Percentiles rank a stretch among this genome's conserved stretches.
Conservation (phyloP, 768 basidiomycete genomes). For the Tubosaeta sp. region DNA sequence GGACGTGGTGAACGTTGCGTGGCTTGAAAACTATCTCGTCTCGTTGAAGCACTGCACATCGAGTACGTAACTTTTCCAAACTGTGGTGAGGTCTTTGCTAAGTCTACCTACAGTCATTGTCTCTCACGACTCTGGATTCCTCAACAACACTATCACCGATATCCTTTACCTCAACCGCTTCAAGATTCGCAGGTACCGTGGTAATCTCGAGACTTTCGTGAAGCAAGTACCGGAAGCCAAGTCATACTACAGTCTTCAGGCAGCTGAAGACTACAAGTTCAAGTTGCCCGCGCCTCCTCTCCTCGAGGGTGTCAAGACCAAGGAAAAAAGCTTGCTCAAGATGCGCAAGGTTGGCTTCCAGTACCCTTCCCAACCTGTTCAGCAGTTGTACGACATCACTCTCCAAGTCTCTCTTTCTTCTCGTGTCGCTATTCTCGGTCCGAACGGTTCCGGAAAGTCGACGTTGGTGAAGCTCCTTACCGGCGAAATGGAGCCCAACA, state of each 20-base stretch:
- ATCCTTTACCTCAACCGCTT: conserved; percentile 98
- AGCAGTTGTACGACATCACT: conserved; percentile 91
- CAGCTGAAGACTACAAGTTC: conserved; percentile 96
- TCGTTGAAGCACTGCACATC: conserved; percentile 88
- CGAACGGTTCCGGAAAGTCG: conserved; percentile 98
- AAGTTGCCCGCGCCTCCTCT: conserved; percentile 96
- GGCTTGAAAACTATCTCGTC: conserved; percentile 93
- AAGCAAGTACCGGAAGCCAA: conserved; percentile 94
- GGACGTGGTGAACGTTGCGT: conserved; percentile 96
- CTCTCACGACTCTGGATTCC: conserved; percentile 95
- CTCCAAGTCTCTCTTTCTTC: conserved; percentile 98
- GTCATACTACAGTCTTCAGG: conserved; percentile 96
- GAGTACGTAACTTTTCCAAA: conserved; percentile 44
- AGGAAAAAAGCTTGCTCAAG: conserved; percentile 95
- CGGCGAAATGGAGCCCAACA: conserved; percentile 95
- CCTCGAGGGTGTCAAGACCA: conserved; percentile 99
- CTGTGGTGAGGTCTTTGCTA: conserved; percentile 2
- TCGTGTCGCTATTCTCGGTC: conserved; percentile 96
- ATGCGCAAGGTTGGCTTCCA: conserved; percentile 99
- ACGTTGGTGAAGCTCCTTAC: conserved; percentile 96
- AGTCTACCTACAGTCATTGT: conserved; percentile 66
- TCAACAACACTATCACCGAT: conserved; percentile 98
- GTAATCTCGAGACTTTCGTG: conserved; percentile 94
- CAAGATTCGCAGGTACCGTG: conserved; percentile 93
- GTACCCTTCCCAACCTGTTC: conserved; percentile 80